phyloP scores from a whole-genome alignment of 768 basidiomycete genomes.

The Suillus occidentalis region DNA sequence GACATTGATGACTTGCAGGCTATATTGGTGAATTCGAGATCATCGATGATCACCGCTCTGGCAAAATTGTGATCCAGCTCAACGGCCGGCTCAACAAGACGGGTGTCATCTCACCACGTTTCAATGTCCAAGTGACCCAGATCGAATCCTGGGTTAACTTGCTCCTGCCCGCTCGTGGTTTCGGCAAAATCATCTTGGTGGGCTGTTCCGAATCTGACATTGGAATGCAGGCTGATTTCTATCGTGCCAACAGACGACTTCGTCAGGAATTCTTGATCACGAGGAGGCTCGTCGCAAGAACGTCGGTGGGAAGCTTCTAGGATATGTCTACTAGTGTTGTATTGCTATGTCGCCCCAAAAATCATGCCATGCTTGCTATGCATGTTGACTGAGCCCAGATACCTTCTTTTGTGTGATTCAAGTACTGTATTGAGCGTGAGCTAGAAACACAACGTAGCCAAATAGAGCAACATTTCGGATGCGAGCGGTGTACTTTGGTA shows the following conservation, averaged over 20 bases:
- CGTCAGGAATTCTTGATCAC: conserved; percentile 97
- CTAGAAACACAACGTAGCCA: background rate
- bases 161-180: conserved; percentile 92
- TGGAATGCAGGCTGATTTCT: conserved; percentile 2
- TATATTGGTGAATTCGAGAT: conserved; percentile 99
- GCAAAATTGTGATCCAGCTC: conserved; percentile 97
- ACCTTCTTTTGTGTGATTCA: conserved; percentile 7
- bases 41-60: conserved; percentile 97
- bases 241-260: conserved; percentile 70
- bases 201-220: conserved; percentile 26
- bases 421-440: background rate
- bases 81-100: conserved; percentile 99
- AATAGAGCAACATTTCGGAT: background rate
- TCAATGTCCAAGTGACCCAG: conserved; percentile 91
- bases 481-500: background rate
- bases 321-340: conserved; percentile 80
- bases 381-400: conserved; percentile 11
- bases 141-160: conserved; percentile 98
- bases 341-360: conserved; percentile 23
- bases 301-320: conserved; percentile 92
- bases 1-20: conserved; percentile 47
- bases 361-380: conserved; percentile 6
- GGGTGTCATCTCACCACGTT: conserved; percentile 99
- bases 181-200: conserved; percentile 94
- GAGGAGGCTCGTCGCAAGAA: conserved; percentile 99